Evolutionary conservation across 2,329 filamentous ascomycete genomes (phyloP).

Genomic region (Catunica adiposa): DNA sequence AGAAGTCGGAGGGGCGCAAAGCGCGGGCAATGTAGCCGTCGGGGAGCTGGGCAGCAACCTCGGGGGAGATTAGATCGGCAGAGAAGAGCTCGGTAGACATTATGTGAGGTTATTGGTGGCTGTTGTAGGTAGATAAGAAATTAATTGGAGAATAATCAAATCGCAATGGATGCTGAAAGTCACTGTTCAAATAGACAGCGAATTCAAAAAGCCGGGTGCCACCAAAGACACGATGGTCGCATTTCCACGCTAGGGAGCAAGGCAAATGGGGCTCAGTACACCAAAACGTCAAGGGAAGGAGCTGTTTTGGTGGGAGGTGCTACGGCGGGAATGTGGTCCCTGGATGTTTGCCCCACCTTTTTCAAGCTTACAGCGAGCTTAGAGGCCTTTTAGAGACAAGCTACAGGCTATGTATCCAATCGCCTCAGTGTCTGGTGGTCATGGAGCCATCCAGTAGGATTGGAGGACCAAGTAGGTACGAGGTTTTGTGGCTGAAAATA

Average conservation of each 20-base stretch:
- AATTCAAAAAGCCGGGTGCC: no score
- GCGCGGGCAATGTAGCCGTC: constrained; percentile 70
- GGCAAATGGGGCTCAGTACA: not conserved
- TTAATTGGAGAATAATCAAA: not conserved
- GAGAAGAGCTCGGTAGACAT: constrained; percentile 42
- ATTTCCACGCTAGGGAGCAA: not conserved
- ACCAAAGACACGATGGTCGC: not conserved
- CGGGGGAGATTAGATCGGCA: constrained; percentile 56
- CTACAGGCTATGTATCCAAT: no score
- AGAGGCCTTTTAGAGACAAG: no score
- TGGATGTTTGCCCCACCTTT: not conserved
- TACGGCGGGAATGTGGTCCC: not conserved
- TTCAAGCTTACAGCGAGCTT: not conserved
- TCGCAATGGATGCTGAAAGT: no score
- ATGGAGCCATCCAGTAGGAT: not conserved
- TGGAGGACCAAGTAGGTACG: not conserved
- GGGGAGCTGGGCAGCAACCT: constrained; percentile 56
- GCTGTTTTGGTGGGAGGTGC: not conserved
- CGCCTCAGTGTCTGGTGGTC: no score
- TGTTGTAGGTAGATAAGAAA: not conserved
- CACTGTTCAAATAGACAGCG: no score
- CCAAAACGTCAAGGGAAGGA: not conserved
- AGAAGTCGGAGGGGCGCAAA: constrained; percentile 61
- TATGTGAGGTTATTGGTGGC: not conserved
- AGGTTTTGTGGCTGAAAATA: constrained; percentile 3